A percentile compares a stretch with the other conserved stretches of the same genome.
These are phyloP conservation scores for Colletotrichum lentis DNA, from an alignment of 2,329 filamentous ascomycete species.

Conservation along the genomic window DNA sequence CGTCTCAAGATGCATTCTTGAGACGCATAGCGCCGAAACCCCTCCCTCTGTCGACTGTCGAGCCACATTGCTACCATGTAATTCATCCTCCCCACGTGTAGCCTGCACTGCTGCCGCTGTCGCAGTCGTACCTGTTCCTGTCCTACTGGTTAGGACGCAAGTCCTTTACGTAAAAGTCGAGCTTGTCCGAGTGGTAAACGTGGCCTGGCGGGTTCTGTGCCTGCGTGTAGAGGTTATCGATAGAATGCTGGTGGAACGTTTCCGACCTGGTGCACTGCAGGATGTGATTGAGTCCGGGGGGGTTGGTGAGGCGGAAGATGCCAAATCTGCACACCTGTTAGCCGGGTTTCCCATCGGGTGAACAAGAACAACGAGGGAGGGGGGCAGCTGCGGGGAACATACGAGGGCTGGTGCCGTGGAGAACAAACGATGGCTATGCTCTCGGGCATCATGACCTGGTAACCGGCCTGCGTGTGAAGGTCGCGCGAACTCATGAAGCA, in stretches of 20 bases:
- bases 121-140: not conserved
- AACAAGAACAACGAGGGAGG: not conserved
- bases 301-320: slow-evolving; percentile 91
- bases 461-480: slow-evolving; percentile 90
- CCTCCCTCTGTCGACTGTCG: not conserved
- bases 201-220: slow-evolving; percentile 73
- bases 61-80: too few species aligned
- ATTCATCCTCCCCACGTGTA: not conserved
- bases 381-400: slow-evolving; percentile 48
- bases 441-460: slow-evolving; percentile 96
- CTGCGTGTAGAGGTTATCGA: slow-evolving; percentile 79
- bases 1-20: not conserved
- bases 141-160: slow-evolving; percentile 52
- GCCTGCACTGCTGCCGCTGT: not conserved
- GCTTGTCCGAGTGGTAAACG: slow-evolving; percentile 71
- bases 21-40: not conserved
- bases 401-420: slow-evolving; percentile 80
- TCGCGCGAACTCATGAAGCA: slow-evolving; percentile 98
- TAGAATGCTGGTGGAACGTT: slow-evolving; percentile 80
- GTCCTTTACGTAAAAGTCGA: slow-evolving; percentile 69
- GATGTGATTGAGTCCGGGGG: slow-evolving; percentile 87
- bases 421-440: slow-evolving; percentile 97
- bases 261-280: slow-evolving; percentile 79
- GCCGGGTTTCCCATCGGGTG: slow-evolving; percentile 14
- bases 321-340: slow-evolving; percentile 70